These are phyloP conservation scores for Megacollybia marginata DNA, from an alignment of 768 basidiomycete species.

Conservation along the genomic window DNA sequence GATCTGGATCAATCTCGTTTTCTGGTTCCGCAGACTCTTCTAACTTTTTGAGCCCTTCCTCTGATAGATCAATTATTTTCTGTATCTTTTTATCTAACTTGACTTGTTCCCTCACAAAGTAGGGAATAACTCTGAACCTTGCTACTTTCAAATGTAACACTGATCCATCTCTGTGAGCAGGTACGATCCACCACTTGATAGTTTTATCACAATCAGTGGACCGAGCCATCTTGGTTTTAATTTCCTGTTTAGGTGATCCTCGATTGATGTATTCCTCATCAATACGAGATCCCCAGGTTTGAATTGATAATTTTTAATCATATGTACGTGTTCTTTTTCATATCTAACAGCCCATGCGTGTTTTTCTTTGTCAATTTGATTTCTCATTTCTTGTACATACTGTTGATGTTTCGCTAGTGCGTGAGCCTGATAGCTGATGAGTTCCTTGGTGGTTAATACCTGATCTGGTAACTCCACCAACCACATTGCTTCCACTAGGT, in stretches of 20 bases:
- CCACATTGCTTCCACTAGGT: no score
- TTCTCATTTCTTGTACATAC: slow-evolving; percentile 7
- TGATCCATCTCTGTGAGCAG: no score
- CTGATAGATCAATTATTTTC: no score
- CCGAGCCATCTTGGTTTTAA: slow-evolving; percentile 23
- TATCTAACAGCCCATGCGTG: slow-evolving; percentile 9
- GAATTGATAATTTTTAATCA: slow-evolving; percentile 21
- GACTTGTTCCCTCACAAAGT: no score
- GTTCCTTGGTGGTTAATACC: slow-evolving; percentile 15
- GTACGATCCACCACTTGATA: no score
- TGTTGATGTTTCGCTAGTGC: slow-evolving; percentile 10
- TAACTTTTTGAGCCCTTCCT: no score
- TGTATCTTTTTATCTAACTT: no score
- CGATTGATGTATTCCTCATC: slow-evolving; percentile 23
- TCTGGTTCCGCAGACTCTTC: no score
- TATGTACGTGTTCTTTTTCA: slow-evolving; percentile 10
- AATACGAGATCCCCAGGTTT: slow-evolving; percentile 24
- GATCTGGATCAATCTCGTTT: no score
- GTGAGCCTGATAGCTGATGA: slow-evolving; percentile 15
- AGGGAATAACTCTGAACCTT: no score
- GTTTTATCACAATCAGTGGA: slow-evolving; percentile 7
- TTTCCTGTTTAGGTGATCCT: slow-evolving; percentile 22
- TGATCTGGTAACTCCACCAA: slow-evolving; percentile 4
- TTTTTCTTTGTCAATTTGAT: slow-evolving; percentile 6
- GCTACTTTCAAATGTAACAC: no score